phyloP scores from a whole-genome alignment of 106 monocot species.

The Dendrobium nobile region DNA sequence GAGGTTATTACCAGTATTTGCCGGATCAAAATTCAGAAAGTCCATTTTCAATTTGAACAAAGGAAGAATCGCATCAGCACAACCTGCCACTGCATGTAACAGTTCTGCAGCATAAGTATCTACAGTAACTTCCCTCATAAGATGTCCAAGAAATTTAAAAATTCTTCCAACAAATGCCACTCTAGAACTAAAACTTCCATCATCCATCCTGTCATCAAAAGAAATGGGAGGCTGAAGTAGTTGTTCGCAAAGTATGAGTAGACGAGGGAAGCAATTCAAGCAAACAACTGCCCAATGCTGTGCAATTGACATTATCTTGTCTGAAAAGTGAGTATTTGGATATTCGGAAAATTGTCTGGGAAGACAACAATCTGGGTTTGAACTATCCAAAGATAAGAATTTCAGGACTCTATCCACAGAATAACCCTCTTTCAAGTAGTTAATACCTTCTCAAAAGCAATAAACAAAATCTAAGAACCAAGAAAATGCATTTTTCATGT shows the following conservation, averaged over 20 bases:
- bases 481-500: background rate
- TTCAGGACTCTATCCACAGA: conserved; percentile 33
- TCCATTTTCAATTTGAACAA: conserved; percentile 60
- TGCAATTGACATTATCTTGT: conserved; percentile 30
- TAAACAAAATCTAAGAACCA: conserved; percentile 9
- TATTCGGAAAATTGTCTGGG: conserved; percentile 12
- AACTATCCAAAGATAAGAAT: conserved; percentile 44
- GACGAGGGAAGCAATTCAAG: conserved; percentile 56
- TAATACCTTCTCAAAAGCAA: conserved; percentile 26
- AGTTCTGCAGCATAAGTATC: conserved; percentile 37
- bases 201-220: conserved; percentile 26
- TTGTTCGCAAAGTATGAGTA: conserved; percentile 39
- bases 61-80: conserved; percentile 37
- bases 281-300: conserved; percentile 57
- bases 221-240: conserved; percentile 31
- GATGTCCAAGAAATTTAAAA: conserved; percentile 49
- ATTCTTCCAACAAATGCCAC: conserved; percentile 53
- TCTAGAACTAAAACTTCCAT: conserved; percentile 38
- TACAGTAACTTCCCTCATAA: conserved; percentile 40
- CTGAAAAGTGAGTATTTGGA: conserved; percentile 17
- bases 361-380: conserved; percentile 26
- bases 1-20: conserved; percentile 18
- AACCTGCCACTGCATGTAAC: conserved; percentile 41
- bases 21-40: conserved; percentile 27
- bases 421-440: conserved; percentile 37